These are phyloP conservation scores for Ganoderma multipileum DNA, from an alignment of 1,284 basidiomycete species.

Conservation along the genomic window DNA sequence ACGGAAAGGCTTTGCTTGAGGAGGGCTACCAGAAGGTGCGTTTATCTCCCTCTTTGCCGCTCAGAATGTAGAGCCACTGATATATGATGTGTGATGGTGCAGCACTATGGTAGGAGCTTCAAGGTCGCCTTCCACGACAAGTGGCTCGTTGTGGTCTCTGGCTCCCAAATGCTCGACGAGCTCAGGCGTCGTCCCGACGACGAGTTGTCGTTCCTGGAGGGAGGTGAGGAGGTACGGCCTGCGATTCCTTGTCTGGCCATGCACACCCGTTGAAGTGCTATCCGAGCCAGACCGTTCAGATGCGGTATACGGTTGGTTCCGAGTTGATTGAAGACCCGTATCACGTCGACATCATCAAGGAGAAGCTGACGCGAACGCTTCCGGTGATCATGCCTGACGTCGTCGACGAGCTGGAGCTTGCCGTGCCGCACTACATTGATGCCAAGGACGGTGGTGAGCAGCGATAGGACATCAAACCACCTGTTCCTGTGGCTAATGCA, in stretches of 20 bases:
- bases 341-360: constrained; percentile 37
- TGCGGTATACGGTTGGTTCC: constrained; percentile 30
- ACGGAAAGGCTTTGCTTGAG: constrained; percentile 35
- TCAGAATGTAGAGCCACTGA: too few species aligned
- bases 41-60: too few species aligned
- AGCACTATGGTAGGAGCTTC: constrained; percentile 26
- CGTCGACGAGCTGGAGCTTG: constrained; percentile 30
- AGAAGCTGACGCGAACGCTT: constrained; percentile 34
- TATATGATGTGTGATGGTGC: too few species aligned
- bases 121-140: constrained; percentile 44
- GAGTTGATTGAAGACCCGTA: constrained; percentile 28
- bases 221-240: constrained; percentile 16
- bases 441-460: constrained; percentile 13
- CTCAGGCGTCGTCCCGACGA: too few species aligned
- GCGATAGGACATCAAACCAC: too few species aligned
- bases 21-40: constrained; percentile 43
- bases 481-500: too few species aligned
- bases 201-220: too few species aligned
- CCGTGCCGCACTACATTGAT: constrained; percentile 30
- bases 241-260: too few species aligned
- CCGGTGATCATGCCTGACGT: constrained; percentile 37
- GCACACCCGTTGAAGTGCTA: constrained; percentile 7
- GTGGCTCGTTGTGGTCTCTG: constrained; percentile 37
- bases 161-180: constrained; percentile 14
- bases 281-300: constrained; percentile 27